Evolutionary conservation across 179 eudicot species (phyloP), one percentile per base, ranked within the genome.

Genomic region (Beta macrorhiza): DNA sequence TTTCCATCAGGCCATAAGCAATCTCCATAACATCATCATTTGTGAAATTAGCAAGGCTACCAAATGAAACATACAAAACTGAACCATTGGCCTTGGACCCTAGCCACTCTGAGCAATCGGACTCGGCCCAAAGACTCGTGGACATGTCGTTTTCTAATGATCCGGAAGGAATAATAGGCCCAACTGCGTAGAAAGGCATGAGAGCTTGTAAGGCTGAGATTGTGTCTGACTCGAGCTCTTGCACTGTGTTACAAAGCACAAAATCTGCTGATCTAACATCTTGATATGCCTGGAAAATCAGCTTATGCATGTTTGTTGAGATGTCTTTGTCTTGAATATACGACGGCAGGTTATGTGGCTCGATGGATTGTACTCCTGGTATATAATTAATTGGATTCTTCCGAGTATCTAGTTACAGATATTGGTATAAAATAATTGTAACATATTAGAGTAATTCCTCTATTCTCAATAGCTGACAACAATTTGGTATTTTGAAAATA

Each of bases 331-430:
- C 86, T 82, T 88, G 92, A 9, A 91, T 88, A 82, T 90, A 94
- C 8, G 97, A 94, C 88, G 83, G 89, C 15, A 93, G 58, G 76
- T 91, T 94, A 12, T 75, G 90, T 45, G 93, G 94, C 29, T 88
- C 75, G 13, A 94, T 89, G 3, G 90, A 85, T 14, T 58, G 19
- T 8, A 88, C 75, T 53, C 98, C 98, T 0, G 98, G 95, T 77
- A 94, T 90, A 79, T 92, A 92, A 65, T 90, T 84, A 70, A 92
- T 87, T 14, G 80, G 82, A 75, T 91, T 92, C 58, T 79, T 72
- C 2, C 91, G 88, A 42, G 81, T 79, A 64, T 85, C 93, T 91
- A 85, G 53, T 78, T 22, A 74, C 20, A 63, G 32, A 84, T n/a
- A 10, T 16, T 45, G 20, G 49, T 29, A 37, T 22, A 1, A 15